phyloP scores from a whole-genome alignment of 768 basidiomycete species.

The Cystofilobasidium capitatum region DNA sequence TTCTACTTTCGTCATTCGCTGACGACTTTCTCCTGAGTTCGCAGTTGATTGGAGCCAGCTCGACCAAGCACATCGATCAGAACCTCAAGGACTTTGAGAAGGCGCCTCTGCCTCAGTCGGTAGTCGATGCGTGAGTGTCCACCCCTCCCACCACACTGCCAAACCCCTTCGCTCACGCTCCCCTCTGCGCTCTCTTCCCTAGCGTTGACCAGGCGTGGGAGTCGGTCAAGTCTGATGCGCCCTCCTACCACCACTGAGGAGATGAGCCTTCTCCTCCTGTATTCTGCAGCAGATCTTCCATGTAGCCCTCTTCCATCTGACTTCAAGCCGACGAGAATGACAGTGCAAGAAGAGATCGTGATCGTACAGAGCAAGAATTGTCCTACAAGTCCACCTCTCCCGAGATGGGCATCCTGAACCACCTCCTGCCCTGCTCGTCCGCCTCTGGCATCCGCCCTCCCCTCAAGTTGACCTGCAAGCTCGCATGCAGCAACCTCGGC shows the following conservation, averaged over 20 bases:
- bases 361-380: too few relatives aligned
- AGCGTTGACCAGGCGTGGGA: constrained; percentile 49
- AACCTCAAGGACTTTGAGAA: constrained; percentile 42
- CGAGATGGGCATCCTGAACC: constrained; percentile 8
- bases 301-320: too few relatives aligned
- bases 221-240: constrained; percentile 43
- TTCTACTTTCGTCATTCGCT: constrained; percentile 41
- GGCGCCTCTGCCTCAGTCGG: constrained; percentile 53
- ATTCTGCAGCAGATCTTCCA: too few relatives aligned
- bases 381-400: background rate
- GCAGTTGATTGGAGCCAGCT: constrained; percentile 54
- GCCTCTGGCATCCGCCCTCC: constrained; percentile 10
- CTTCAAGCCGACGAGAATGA: too few relatives aligned
- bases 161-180: too few relatives aligned
- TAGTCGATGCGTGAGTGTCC: constrained; percentile 40
- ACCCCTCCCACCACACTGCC: too few relatives aligned
- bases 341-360: too few relatives aligned
- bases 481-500: constrained; percentile 32
- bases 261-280: too few relatives aligned
- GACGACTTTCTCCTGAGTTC: background rate
- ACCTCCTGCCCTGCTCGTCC: constrained; percentile 9
- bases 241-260: constrained; percentile 36
- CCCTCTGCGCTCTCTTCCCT: background rate
- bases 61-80: constrained; percentile 50
- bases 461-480: constrained; percentile 31